Evolutionary conservation across 805 yeast genomes (phyloP).

Genomic region (Kodamaea kaohsiungensis): DNA sequence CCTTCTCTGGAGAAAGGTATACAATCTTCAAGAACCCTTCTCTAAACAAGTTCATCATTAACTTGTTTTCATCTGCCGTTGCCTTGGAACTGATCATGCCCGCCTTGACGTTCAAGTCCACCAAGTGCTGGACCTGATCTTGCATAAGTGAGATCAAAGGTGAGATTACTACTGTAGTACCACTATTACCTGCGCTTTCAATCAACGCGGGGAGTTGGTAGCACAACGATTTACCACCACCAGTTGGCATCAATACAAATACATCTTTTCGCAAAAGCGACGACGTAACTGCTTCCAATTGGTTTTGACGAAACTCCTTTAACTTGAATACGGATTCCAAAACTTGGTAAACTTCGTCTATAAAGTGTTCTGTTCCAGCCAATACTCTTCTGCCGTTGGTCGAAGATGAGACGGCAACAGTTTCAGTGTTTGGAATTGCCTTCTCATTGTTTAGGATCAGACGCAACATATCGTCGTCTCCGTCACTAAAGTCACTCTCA

Average conservation of each 20-base stretch:
- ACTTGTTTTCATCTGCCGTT: slow-evolving; percentile 58
- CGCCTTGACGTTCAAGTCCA: slow-evolving; percentile 68
- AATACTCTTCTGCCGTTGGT: neutral
- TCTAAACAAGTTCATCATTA: slow-evolving; percentile 60
- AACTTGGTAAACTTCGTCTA: slow-evolving; percentile 62
- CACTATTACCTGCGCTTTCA: slow-evolving; percentile 68
- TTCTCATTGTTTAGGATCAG: slow-evolving; percentile 15
- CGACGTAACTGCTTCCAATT: slow-evolving; percentile 81
- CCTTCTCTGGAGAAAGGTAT: slow-evolving; percentile 94
- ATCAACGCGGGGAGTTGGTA: slow-evolving; percentile 93
- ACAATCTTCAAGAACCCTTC: slow-evolving; percentile 72
- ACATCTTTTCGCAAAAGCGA: slow-evolving; percentile 79
- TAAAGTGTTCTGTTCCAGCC: slow-evolving; percentile 51
- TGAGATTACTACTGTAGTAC: slow-evolving; percentile 89
- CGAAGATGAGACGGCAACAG: slow-evolving; percentile 15
- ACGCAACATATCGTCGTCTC: slow-evolving; percentile 34
- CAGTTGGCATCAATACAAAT: slow-evolving; percentile 97
- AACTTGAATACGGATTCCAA: slow-evolving; percentile 64
- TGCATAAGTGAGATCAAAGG: slow-evolving; percentile 97
- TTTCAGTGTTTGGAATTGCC: slow-evolving; percentile 13
- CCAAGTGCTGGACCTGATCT: slow-evolving; percentile 87
- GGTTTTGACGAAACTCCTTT: slow-evolving; percentile 73
- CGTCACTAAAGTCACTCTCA: slow-evolving; percentile 28
- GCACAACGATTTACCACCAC: slow-evolving; percentile 96
- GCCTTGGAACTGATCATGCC: slow-evolving; percentile 87